A percentile compares a stretch with the other conserved stretches of the same genome.
Evolutionary conservation across 2,329 filamentous ascomycete species (phyloP).

Genomic region (Nemania sp.): DNA sequence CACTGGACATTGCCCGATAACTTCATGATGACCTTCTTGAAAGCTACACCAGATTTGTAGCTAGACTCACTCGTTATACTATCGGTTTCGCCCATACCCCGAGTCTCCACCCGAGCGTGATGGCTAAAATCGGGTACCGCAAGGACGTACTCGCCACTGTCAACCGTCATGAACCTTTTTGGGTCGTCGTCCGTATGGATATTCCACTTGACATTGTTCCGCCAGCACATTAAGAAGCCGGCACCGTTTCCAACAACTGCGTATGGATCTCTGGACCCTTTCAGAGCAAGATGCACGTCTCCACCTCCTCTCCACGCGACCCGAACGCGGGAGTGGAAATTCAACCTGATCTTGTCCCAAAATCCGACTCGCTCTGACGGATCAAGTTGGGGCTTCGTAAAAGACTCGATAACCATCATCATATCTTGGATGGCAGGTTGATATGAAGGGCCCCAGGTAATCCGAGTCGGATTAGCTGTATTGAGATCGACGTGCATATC

Average conservation of each 20-base stretch:
- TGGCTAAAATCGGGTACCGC: conserved; percentile 93
- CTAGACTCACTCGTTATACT: conserved; percentile 66
- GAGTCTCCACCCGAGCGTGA: conserved; percentile 72
- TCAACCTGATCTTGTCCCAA: conserved; percentile 97
- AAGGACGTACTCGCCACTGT: conserved; percentile 92
- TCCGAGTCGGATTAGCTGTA: conserved; percentile 85
- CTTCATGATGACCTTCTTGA: conserved; percentile 99
- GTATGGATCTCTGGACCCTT: conserved; percentile 91
- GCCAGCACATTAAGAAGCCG: conserved; percentile 98
- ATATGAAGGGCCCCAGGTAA: conserved; percentile 97
- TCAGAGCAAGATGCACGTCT: conserved; percentile 90
- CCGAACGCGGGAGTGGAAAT: conserved; percentile 88
- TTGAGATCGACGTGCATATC: conserved; percentile 92
- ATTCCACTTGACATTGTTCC: conserved; percentile 87
- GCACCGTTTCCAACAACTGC: conserved; percentile 89
- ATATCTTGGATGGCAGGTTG: conserved; percentile 98
- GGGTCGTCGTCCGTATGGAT: conserved; percentile 86
- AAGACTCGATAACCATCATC: conserved; percentile 99
- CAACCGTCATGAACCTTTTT: conserved; percentile 91
- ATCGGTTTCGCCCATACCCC: conserved; percentile 57
- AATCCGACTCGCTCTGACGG: conserved; percentile 93
- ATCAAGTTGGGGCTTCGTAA: conserved; percentile 94
- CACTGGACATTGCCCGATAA: conserved; percentile 94
- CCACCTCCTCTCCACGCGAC: conserved; percentile 94
- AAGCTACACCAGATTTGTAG: conserved; percentile 75